These are phyloP conservation scores for Leccinum rimulosum DNA, from an alignment of 768 basidiomycete species.

Conservation along the genomic window DNA sequence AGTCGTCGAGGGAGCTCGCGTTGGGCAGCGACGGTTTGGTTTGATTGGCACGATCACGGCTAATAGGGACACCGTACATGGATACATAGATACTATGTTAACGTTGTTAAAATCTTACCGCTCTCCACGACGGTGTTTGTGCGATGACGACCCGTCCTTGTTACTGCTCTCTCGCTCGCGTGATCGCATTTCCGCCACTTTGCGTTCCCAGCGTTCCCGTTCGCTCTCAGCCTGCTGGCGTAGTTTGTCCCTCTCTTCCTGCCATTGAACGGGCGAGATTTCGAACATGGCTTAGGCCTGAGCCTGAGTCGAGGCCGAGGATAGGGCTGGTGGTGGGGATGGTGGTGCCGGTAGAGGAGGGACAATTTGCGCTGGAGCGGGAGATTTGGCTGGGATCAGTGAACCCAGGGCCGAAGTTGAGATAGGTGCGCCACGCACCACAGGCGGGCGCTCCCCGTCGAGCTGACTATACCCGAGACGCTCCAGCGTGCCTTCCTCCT, in stretches of 20 bases:
- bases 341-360: neutral
- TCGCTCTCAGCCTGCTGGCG: conserved; percentile 16
- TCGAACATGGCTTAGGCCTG: too few relatives aligned
- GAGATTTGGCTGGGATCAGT: neutral
- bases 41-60: too few relatives aligned
- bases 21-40: too few relatives aligned
- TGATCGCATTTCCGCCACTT: conserved; percentile 18
- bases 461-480: conserved; percentile 23
- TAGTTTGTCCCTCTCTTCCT: conserved; percentile 14
- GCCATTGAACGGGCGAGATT: neutral
- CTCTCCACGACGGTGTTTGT: too few relatives aligned
- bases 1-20: too few relatives aligned
- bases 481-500: conserved; percentile 8
- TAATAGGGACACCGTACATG: too few relatives aligned
- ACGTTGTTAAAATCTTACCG: too few relatives aligned
- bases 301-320: neutral
- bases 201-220: conserved; percentile 22
- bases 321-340: neutral
- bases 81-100: too few relatives aligned
- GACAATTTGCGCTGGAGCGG: neutral
- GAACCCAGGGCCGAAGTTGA: neutral
- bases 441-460: conserved; percentile 2
- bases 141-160: too few relatives aligned
- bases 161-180: conserved; percentile 11
- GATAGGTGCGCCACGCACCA: neutral